Conservation (phyloP, 805 yeast species). For the Pichia occidentalis region DNA sequence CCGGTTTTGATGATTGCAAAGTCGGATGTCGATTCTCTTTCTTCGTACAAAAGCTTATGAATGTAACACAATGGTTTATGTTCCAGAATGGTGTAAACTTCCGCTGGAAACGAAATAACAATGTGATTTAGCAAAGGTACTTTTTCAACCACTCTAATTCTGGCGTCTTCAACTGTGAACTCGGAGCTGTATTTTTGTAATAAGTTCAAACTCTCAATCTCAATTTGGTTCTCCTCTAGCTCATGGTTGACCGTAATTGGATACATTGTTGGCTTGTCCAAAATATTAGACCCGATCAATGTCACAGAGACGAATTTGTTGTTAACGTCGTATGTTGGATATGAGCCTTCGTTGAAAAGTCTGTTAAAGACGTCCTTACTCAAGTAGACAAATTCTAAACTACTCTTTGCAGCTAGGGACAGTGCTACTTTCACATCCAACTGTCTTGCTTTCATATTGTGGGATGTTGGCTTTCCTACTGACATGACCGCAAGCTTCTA, state of each 20-base stretch:
- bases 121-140: conserved; percentile 30
- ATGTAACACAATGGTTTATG: conserved; percentile 31
- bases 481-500: no score
- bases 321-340: conserved; percentile 6
- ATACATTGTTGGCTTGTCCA: conserved; percentile 29
- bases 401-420: conserved; percentile 16
- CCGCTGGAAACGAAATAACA: conserved; percentile 39
- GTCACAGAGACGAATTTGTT: conserved; percentile 17
- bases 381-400: conserved; percentile 19
- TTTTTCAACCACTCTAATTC: conserved; percentile 31
- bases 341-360: conserved; percentile 11
- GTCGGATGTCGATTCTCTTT: conserved; percentile 23
- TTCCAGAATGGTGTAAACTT: conserved; percentile 40
- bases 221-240: conserved; percentile 27
- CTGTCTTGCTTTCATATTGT: no score
- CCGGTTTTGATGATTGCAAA: conserved; percentile 33
- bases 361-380: conserved; percentile 16
- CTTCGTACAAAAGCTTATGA: conserved; percentile 30
- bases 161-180: conserved; percentile 38
- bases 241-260: conserved; percentile 28
- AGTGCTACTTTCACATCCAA: conserved; percentile 15
- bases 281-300: conserved; percentile 22
- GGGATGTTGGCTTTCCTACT: no score
- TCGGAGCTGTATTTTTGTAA: conserved; percentile 31
- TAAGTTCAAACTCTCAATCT: conserved; percentile 34